These are phyloP conservation scores for Myriosclerotinia duriaeana DNA, from an alignment of 2,329 filamentous ascomycete genomes.

Conservation along the genomic window DNA sequence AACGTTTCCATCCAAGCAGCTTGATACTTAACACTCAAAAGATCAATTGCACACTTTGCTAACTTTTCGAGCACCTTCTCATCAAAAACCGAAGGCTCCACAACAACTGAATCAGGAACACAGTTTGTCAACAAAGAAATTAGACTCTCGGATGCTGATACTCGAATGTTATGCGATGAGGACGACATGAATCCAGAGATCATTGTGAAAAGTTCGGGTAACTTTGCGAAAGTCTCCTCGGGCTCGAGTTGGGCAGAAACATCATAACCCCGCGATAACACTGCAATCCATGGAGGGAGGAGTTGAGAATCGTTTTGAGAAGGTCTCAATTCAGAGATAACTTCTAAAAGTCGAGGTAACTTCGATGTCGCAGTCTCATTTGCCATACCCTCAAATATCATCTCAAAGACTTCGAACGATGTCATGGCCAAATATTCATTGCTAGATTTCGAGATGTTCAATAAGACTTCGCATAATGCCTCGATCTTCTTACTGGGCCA, in stretches of 20 bases:
- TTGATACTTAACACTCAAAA: slow-evolving; percentile 89
- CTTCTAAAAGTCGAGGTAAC: slow-evolving; percentile 82
- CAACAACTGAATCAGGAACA: slow-evolving; percentile 75
- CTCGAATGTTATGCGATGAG: slow-evolving; percentile 85
- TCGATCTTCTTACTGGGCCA: slow-evolving; percentile 98
- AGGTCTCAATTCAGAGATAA: slow-evolving; percentile 87
- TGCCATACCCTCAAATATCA: slow-evolving; percentile 91
- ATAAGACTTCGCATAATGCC: slow-evolving; percentile 80
- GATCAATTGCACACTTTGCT: slow-evolving; percentile 66
- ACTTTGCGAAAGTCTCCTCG: slow-evolving; percentile 86
- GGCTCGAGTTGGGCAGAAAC: slow-evolving; percentile 85
- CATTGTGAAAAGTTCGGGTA: slow-evolving; percentile 80
- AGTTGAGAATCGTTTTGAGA: slow-evolving; percentile 92
- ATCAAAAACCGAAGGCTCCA: slow-evolving; percentile 88
- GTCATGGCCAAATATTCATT: slow-evolving; percentile 97
- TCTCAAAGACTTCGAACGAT: slow-evolving; percentile 94
- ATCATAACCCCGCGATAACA: slow-evolving; percentile 90
- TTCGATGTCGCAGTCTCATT: slow-evolving; percentile 84
- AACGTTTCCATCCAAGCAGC: slow-evolving; percentile 94
- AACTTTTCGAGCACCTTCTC: slow-evolving; percentile 86
- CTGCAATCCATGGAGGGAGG: slow-evolving; percentile 93
- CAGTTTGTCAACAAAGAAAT: slow-evolving; percentile 92
- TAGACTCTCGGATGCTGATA: slow-evolving; percentile 91
- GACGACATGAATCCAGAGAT: slow-evolving; percentile 81
- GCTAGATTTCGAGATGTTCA: slow-evolving; percentile 83